Evolutionary conservation across 2,329 filamentous ascomycete species (phyloP), one percentile per base, ranked within the genome.

Genomic region (Thelonectria discophora): DNA sequence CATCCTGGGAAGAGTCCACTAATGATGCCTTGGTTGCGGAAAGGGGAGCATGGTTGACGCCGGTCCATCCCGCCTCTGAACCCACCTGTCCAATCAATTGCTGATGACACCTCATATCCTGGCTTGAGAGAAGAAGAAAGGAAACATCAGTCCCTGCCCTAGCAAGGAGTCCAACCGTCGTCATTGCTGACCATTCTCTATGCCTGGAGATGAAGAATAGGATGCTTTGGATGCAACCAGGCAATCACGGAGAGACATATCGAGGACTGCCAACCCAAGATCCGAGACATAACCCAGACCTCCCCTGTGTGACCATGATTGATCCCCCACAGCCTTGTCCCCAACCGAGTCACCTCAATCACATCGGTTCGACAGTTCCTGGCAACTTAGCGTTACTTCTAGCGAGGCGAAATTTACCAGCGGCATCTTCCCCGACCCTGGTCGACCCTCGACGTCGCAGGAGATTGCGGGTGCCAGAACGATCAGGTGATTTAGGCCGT

Each of bases 401-500:
- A 65, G 65, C 57, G 63, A 58, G 65, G 64, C 59, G 68, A 55
- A 71, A 68, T 60, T 30, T 70, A 64, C 65, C 64, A 62, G 52
- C 69, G 65, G 70, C 65, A 64, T 34, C 61, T 58, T 71, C 58
- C 68, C 70, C 69, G 68, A 72, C 55, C 70, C 70, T 70, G 63
- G 70, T 65, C 67, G 60, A 72, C 51, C 65, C 68, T 65, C 65
- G 67, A 61, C 49, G 49, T 60, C 55, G 62, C 62, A 68, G 69
- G 60, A 64, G 67, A 62, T 62, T 60, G 54, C 51, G 51, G 53
- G 50, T 63, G 60, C 65, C 62, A 62, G 51, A 65, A 61, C 55
- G 67, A 72, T 72, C 68, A 71, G 68, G 70, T 72, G 68, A 72
- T 69, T 71, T 72, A 68, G 66, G 65, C 40, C 50, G 57, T 53